A percentile compares a stretch with the other conserved stretches of the same genome.
Evolutionary conservation across 106 monocot species (phyloP).

Genomic region (Triglochin maritima): DNA sequence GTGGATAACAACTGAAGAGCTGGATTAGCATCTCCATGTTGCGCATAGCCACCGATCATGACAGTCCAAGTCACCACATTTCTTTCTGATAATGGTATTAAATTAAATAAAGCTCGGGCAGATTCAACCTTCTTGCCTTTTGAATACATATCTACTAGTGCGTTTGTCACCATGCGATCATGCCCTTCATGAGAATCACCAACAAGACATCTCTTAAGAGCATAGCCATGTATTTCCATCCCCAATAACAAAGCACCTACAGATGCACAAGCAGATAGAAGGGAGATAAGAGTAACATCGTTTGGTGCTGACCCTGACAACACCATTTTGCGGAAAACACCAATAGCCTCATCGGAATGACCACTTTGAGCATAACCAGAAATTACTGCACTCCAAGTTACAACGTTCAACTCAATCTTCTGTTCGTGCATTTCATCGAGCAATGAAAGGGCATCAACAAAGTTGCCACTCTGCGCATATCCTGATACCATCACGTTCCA

Average conservation of each 20-base stretch:
- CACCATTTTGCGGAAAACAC: conserved; percentile 66
- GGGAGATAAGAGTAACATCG: conserved; percentile 70
- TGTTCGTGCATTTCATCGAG: conserved; percentile 41
- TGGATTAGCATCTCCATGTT: conserved; percentile 71
- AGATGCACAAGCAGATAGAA: conserved; percentile 79
- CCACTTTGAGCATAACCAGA: conserved; percentile 77
- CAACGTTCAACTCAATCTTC: conserved; percentile 52
- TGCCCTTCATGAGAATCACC: conserved; percentile 23
- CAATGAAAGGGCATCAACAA: conserved; percentile 40
- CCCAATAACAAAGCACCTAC: conserved; percentile 55
- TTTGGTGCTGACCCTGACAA: conserved; percentile 44
- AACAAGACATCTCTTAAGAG: conserved; percentile 44
- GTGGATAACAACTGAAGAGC: conserved; percentile 50
- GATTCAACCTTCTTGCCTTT: conserved; percentile 49
- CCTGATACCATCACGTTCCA: conserved; percentile 87
- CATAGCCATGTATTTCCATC: conserved; percentile 63
- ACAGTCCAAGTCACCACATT: conserved; percentile 86
- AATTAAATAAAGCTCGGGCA: conserved; percentile 37
- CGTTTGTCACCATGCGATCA: conserved; percentile 72
- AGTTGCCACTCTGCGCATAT: conserved; percentile 65
- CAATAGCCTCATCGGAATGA: conserved; percentile 41
- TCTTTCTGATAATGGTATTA: conserved; percentile 24
- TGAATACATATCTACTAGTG: conserved; percentile 77
- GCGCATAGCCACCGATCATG: conserved; percentile 80
- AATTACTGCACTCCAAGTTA: conserved; percentile 85